Conservation (phyloP, 2,329 filamentous ascomycete genomes). For the Beauveria australis region DNA sequence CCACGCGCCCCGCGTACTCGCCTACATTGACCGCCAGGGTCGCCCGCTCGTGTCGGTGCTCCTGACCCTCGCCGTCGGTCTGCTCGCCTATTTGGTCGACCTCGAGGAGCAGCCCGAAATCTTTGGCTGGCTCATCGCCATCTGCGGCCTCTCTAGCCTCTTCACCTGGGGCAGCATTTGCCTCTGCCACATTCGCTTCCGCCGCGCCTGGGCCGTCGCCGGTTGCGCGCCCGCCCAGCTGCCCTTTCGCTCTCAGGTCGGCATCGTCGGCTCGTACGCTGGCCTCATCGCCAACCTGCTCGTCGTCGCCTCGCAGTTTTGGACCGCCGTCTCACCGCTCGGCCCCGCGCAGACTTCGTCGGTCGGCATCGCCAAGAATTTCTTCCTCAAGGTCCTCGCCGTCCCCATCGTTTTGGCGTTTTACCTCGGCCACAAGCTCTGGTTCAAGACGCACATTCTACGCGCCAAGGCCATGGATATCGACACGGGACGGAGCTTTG, state of each 20-base stretch:
- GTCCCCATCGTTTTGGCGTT: constrained; percentile 52
- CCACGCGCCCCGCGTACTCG: constrained; percentile 41
- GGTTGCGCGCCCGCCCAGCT: constrained; percentile 61
- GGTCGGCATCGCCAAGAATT: constrained; percentile 39
- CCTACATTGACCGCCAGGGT: constrained; percentile 42
- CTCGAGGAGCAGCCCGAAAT: constrained; percentile 37
- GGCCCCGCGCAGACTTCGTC: neutral
- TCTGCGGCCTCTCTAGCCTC: constrained; percentile 52
- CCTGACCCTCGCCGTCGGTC: constrained; percentile 33
- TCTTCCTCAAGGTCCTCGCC: constrained; percentile 57
- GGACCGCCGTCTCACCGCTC: constrained; percentile 42
- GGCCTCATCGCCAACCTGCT: constrained; percentile 62
- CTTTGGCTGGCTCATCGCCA: constrained; percentile 54
- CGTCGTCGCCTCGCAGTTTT: constrained; percentile 70
- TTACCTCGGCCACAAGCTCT: constrained; percentile 63
- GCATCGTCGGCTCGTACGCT: constrained; percentile 66
- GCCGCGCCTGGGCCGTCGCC: constrained; percentile 25
- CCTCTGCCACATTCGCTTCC: constrained; percentile 74
- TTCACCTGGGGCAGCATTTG: constrained; percentile 70
- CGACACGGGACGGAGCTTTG: constrained; percentile 52
- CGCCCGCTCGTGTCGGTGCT: constrained; percentile 38
- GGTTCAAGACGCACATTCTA: constrained; percentile 54
- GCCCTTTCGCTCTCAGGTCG: constrained; percentile 64
- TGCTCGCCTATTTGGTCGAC: constrained; percentile 35
- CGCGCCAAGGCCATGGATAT: constrained; percentile 64